phyloP scores from a whole-genome alignment of 495 filamentous ascomycete species.

The Aspergillus heteromorphus region DNA sequence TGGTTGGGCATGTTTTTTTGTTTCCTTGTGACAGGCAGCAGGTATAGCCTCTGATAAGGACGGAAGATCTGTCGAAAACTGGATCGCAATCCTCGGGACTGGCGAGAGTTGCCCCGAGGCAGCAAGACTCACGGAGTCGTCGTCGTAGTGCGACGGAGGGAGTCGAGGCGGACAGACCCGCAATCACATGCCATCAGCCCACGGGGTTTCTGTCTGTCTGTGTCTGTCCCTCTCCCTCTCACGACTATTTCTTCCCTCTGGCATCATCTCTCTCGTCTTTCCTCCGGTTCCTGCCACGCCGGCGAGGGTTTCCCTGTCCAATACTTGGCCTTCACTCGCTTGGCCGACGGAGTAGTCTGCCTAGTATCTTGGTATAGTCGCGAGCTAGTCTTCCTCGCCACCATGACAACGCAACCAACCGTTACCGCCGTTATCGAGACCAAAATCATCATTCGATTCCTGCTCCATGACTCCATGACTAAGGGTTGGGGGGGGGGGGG shows the following conservation, averaged over 20 bases:
- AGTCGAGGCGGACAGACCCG: conserved; percentile 34
- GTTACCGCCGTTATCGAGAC: neutral
- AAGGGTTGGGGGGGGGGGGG: no score
- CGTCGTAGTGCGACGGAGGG: no score
- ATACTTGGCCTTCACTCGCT: neutral
- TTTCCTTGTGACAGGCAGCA: neutral
- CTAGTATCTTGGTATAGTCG: no score
- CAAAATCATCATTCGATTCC: conserved; percentile 4
- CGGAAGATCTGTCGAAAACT: neutral
- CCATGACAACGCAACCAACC: conserved; percentile 11
- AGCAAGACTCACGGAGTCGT: no score
- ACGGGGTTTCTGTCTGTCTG: neutral
- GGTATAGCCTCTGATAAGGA: neutral
- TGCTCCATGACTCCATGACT: conserved; percentile 5
- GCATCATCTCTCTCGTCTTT: neutral
- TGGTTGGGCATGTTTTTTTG: neutral
- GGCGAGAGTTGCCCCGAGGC: no score
- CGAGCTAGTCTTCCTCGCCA: conserved; percentile 4
- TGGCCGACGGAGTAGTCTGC: no score
- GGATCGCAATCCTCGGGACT: no score
- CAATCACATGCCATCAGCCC: conserved; percentile 33
- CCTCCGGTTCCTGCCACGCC: neutral
- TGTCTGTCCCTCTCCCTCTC: neutral
- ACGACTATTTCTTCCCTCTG: neutral
- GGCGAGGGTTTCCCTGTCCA: neutral